phyloP scores from a whole-genome alignment of 805 yeast genomes.

The Cyberlindnera xylosilytica region DNA sequence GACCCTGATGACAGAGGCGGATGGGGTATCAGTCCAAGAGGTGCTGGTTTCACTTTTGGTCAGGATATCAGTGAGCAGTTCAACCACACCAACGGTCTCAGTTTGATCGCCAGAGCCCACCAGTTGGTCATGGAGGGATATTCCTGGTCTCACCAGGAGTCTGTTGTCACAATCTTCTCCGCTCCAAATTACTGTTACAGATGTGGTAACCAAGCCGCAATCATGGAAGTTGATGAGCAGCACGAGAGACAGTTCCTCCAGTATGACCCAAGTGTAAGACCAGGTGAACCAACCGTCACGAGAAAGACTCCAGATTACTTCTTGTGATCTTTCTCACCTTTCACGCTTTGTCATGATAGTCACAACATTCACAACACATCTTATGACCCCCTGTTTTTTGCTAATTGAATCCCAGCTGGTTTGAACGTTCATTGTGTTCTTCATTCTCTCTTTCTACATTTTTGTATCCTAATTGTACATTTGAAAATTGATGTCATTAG shows the following conservation, averaged over 20 bases:
- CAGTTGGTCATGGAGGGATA: constrained; percentile 98
- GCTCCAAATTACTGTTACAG: constrained; percentile 97
- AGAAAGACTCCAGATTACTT: constrained; percentile 97
- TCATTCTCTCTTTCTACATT: not conserved
- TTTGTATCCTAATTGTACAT: constrained; percentile 12
- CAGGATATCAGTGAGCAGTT: constrained; percentile 92
- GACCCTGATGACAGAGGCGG: constrained; percentile 98
- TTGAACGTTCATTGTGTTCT: constrained; percentile 1
- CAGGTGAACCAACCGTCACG: constrained; percentile 96
- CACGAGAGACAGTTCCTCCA: constrained; percentile 89
- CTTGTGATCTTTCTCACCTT: constrained; percentile 42
- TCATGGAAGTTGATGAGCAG: constrained; percentile 96
- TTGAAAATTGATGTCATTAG: constrained; percentile 8
- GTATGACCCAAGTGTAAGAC: constrained; percentile 94
- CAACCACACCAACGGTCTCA: constrained; percentile 83
- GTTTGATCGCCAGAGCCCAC: constrained; percentile 90
- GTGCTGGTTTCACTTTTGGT: constrained; percentile 98
- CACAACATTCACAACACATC: not conserved
- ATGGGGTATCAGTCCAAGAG: constrained; percentile 97
- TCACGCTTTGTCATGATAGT: constrained; percentile 1
- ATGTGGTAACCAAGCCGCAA: constrained; percentile 97
- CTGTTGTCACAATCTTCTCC: constrained; percentile 88
- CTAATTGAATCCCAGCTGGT: not conserved
- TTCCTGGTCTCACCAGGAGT: constrained; percentile 91
- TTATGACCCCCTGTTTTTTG: constrained; percentile 1